These are phyloP conservation scores for Alisma plantagoaquatica DNA, from an alignment of 106 monocot genomes.

Conservation along the genomic window DNA sequence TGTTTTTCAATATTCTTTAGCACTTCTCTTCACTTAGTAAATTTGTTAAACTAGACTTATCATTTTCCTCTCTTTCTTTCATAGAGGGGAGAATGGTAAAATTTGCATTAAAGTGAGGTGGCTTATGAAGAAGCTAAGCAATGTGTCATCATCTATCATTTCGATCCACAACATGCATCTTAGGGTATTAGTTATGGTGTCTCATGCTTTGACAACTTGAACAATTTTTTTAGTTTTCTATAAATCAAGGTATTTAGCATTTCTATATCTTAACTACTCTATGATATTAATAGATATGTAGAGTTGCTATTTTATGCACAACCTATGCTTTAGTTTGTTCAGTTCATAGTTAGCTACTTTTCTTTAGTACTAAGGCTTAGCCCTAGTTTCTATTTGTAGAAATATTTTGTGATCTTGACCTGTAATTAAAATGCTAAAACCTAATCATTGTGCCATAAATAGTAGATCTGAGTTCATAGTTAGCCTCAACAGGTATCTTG, in stretches of 20 bases:
- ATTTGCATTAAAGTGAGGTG: conserved; percentile 55
- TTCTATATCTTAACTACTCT: not conserved
- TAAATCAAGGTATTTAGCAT: conserved; percentile 56
- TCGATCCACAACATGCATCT: conserved; percentile 78
- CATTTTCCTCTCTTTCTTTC: not conserved
- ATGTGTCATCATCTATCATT: conserved; percentile 62
- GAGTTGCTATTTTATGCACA: too few relatives aligned
- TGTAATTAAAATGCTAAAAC: not conserved
- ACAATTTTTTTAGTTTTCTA: conserved; percentile 59
- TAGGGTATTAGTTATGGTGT: conserved; percentile 69
- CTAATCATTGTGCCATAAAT: conserved; percentile 27
- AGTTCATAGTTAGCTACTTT: too few relatives aligned
- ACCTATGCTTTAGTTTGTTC: too few relatives aligned
- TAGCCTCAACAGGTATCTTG: conserved; percentile 53
- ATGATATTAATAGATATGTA: not conserved
- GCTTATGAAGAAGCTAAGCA: conserved; percentile 29
- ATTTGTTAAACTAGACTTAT: conserved; percentile 1
- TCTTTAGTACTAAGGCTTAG: too few relatives aligned
- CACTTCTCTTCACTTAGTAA: not conserved
- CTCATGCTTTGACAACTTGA: conserved; percentile 53
- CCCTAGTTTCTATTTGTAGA: too few relatives aligned
- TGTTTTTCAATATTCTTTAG: too few relatives aligned
- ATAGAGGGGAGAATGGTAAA: conserved; percentile 55
- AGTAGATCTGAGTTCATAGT: conserved; percentile 65
- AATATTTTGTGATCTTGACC: not conserved